Percentiles rank a stretch among this genome's conserved stretches.
Conservation (phyloP, 2,329 filamentous ascomycete species). For the Emergomyces pasteurianus region DNA sequence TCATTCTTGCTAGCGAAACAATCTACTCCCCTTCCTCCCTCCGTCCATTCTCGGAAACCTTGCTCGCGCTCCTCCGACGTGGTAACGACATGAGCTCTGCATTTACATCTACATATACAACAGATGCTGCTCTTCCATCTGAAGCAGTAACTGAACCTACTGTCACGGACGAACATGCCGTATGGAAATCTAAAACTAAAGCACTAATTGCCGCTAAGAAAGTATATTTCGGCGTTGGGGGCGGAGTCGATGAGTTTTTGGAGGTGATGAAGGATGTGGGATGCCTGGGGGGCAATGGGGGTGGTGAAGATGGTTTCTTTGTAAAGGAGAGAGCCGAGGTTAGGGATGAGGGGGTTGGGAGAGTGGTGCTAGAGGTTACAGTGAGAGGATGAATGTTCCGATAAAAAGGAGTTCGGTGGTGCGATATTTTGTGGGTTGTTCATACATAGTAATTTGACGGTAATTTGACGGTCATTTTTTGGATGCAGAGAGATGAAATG, state of each 20-base stretch:
- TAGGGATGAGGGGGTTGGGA: constrained; percentile 32
- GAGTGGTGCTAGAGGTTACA: constrained; percentile 30
- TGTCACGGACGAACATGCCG: background rate
- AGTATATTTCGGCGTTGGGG: constrained; percentile 56
- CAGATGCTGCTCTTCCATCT: background rate
- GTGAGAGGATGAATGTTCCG: background rate
- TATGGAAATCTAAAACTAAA: constrained; percentile 20
- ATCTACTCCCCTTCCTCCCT: constrained; percentile 50
- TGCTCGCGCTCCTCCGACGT: constrained; percentile 35
- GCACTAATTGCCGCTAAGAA: constrained; percentile 51
- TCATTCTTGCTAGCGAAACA: constrained; percentile 52
- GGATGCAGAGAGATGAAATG: background rate
- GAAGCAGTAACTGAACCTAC: background rate
- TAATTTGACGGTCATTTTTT: too few species aligned
- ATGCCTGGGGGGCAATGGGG: constrained; percentile 4
- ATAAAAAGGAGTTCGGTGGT: background rate
- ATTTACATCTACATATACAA: background rate
- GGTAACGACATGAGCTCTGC: constrained; percentile 1
- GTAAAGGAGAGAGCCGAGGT: constrained; percentile 25
- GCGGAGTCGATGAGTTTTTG: constrained; percentile 50
- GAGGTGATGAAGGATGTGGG: constrained; percentile 19
- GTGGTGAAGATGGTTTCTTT: constrained; percentile 15
- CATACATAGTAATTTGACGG: background rate
- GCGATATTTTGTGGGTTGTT: background rate
- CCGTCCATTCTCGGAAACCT: constrained; percentile 42